These are phyloP conservation scores for Thielaviopsis musarum DNA, from an alignment of 2,329 filamentous ascomycete species.

Conservation along the genomic window DNA sequence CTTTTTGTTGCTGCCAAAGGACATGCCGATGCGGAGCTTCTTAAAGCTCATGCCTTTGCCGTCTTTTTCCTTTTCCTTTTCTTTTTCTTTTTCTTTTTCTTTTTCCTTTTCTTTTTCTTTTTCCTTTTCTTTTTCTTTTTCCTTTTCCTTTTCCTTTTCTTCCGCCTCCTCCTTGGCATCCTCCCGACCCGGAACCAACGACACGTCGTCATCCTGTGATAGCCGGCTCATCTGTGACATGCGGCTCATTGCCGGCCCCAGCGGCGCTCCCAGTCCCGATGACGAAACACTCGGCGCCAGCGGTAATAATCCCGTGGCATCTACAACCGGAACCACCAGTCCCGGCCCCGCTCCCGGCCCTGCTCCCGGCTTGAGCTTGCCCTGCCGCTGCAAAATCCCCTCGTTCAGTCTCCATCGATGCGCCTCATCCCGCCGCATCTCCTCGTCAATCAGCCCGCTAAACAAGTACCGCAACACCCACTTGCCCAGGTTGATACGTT, in stretches of 20 bases:
- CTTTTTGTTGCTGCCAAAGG: constrained; percentile 65
- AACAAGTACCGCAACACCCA: constrained; percentile 93
- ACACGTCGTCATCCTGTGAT: constrained; percentile 55
- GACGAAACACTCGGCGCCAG: background rate
- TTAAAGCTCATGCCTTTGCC: constrained; percentile 56
- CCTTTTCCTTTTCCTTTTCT: constrained; percentile 37
- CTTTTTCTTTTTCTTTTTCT: too few species aligned
- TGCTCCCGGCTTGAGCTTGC: constrained; percentile 31
- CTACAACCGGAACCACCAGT: background rate
- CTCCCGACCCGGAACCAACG: constrained; percentile 46
- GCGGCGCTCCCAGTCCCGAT: constrained; percentile 3
- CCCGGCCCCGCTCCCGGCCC: too few species aligned
- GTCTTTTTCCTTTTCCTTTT: constrained; percentile 27
- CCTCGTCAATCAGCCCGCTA: constrained; percentile 73
- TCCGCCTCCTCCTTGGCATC: constrained; percentile 25
- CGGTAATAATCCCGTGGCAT: constrained; percentile 1
- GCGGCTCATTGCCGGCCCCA: constrained; percentile 17
- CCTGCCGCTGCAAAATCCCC: constrained; percentile 38
- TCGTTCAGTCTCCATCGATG: constrained; percentile 55
- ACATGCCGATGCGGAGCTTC: constrained; percentile 59
- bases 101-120: constrained; percentile 25
- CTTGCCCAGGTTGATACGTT: constrained; percentile 91
- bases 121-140: constrained; percentile 18
- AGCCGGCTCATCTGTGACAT: constrained; percentile 38
- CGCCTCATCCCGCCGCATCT: constrained; percentile 63